Evolutionary conservation across 2,329 filamentous ascomycete genomes (phyloP), one percentile per base, ranked within the genome.

Genomic region (Colletotrichum sp.): DNA sequence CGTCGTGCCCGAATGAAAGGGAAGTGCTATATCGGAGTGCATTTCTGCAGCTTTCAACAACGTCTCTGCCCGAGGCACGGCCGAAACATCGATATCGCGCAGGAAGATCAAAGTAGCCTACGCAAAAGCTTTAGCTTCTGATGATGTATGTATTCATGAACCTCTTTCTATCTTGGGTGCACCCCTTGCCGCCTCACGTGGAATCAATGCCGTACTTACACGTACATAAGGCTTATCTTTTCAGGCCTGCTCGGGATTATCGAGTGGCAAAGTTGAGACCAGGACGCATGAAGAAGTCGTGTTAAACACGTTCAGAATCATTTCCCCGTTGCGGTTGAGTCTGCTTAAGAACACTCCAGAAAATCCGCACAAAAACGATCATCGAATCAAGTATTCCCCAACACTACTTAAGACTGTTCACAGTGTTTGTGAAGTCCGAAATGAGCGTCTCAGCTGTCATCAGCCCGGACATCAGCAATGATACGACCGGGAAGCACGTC

Each of bases 171-270:
- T 48, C 3, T 22, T 22, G 10, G 43, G 0, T 22, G 39, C 18
- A 1, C 18, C 39, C 18, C 16, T 39, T 16, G 15, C 36, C 36
- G 36, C 39, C 39, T n/a, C 0, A 5, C 39, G 39, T 3, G 39
- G 16, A 43, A 18, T 43, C 39, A 43, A 43, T 2, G 16, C 8
- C 39, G 39, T n/a, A 43, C 39, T 5, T 52, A n/a, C 12, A 13
- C n/a, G 0, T 13, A 13, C n/a, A 13, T 22, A 13, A 13, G 10
- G 0, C n/a, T 25, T 5, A 10, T 1, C 43, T 52, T 0, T 7
- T 22, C 43, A n/a, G 43, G 6, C 18, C 43, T 48, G 43, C 0
- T 22, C 43, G 10, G 43, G 6, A 22, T 25, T 3, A 7, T 13
- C 3, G n/a, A 52, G n/a, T 52, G n/a, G 43, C 12, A 3, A 13